phyloP scores from a whole-genome alignment of 1,284 basidiomycete genomes.

The Trametes pubescens region DNA sequence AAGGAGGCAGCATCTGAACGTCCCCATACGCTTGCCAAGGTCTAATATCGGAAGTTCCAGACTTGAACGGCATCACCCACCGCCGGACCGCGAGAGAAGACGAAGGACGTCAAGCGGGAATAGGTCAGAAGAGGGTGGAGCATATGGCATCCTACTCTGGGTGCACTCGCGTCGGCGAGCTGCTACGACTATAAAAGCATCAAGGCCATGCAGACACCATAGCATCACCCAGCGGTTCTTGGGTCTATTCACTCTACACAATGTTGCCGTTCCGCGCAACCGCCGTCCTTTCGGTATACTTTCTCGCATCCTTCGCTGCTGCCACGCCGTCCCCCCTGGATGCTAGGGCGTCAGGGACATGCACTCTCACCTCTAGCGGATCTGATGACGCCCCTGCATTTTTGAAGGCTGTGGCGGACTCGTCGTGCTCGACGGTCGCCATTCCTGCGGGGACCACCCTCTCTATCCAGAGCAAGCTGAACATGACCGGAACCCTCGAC shows the following conservation, averaged over 20 bases:
- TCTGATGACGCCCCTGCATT: slow-evolving; percentile 62
- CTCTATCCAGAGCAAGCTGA: slow-evolving; percentile 57
- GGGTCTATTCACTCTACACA: background rate
- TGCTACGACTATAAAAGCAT: slow-evolving; percentile 2
- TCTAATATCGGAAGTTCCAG: slow-evolving; percentile 8
- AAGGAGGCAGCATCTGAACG: background rate
- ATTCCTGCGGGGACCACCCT: slow-evolving; percentile 58
- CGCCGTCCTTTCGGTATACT: background rate
- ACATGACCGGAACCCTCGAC: slow-evolving; percentile 60
- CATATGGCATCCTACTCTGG: background rate
- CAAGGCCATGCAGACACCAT: background rate
- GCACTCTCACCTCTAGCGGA: slow-evolving; percentile 54
- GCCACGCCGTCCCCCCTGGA: slow-evolving; percentile 1
- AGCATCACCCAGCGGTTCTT: background rate
- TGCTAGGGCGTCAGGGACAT: slow-evolving; percentile 35
- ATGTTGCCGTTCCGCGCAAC: background rate
- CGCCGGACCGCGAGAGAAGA: slow-evolving; percentile 14
- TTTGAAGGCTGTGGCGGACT: slow-evolving; percentile 50
- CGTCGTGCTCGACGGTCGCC: slow-evolving; percentile 51
- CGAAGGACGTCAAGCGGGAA: background rate
- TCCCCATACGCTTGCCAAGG: background rate
- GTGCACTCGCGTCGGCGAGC: background rate
- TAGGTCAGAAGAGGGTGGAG: slow-evolving; percentile 13
- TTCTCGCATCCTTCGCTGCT: background rate
- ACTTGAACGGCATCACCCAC: background rate